phyloP scores from a whole-genome alignment of 345 rosid species.

The Sapria himalayana region DNA sequence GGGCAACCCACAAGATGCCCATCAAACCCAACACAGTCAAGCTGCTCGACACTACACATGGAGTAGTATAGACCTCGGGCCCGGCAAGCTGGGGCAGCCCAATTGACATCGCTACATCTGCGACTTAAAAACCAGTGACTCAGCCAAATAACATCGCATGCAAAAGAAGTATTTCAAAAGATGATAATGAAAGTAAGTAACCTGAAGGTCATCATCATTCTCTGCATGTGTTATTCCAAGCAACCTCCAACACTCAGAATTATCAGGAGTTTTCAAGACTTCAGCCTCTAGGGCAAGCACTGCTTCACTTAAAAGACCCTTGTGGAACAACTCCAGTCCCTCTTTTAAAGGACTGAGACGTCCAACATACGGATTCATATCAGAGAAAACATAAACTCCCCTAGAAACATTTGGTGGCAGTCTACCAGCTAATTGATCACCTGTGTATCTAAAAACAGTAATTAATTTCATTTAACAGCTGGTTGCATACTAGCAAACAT shows the following conservation, averaged over 20 bases:
- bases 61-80: no score
- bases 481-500: no score
- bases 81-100: no score
- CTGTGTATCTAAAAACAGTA: slow-evolving; percentile 62
- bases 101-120: no score
- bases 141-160: no score
- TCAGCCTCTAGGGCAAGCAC: slow-evolving; percentile 99
- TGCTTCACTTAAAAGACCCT: slow-evolving; percentile 98
- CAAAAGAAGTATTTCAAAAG: no score
- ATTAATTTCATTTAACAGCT: slow-evolving; percentile 1
- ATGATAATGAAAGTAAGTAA: slow-evolving; percentile 14
- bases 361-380: slow-evolving; percentile 98
- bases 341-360: slow-evolving; percentile 91
- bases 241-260: slow-evolving; percentile 98
- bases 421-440: slow-evolving; percentile 47
- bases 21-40: no score
- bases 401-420: slow-evolving; percentile 43
- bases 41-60: no score
- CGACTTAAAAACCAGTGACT: no score
- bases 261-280: slow-evolving; percentile 87
- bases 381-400: slow-evolving; percentile 91
- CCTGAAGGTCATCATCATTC: slow-evolving; percentile 99
- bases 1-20: no score
- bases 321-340: slow-evolving; percentile 87
- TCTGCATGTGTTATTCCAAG: slow-evolving; percentile 98